Evolutionary conservation across 345 rosid species (phyloP), one percentile per base, ranked within the genome.

Genomic region (Nasturtium officinale): DNA sequence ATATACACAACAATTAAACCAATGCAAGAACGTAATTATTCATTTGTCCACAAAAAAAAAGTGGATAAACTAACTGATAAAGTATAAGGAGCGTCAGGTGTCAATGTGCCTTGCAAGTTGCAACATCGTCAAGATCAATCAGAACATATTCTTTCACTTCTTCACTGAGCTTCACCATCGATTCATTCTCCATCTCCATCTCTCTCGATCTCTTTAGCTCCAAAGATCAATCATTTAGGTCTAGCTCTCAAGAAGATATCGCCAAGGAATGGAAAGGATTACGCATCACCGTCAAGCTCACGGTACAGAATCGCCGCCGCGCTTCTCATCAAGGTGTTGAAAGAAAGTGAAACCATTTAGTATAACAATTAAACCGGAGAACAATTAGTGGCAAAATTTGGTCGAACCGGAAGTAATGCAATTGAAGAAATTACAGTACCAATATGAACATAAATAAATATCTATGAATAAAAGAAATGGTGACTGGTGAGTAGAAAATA

Each of bases 271-370:
- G 85, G 86, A 85, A 83, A 69, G 85, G 88, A 47, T 71, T 89
- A 6, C 87, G 92, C 6, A 90, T 89, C 7, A 89, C 91, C 0
- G 90, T 88, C 28, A 89, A 89, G 76, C 88, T 89, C 3, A 87
- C 92, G 9, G 92, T 89, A 11, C 90, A 87, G 85, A 89, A 87
- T 68, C 90, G 88, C 95, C 95, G 25, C 25, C 25, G 25, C 25
- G 25, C 25, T 23, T 23, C 25, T 23, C 25, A 23, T 23, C 25
- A 23, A 23, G 25, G 25, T 2, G 15, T 79, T 89, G 55, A 87
- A 87, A 85, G 83, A 87, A 87, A 84, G 84, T 85, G 5, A 87
- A 89, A 38, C 43, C n/a, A 38, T 43, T n/a, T 43, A 15, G 9
- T n/a, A n/a, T 0, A 16, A 2, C 6, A 45, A 29, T 1, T n/a